Evolutionary conservation across 768 basidiomycete genomes (phyloP).

Genomic region (Tulasnella sp.): DNA sequence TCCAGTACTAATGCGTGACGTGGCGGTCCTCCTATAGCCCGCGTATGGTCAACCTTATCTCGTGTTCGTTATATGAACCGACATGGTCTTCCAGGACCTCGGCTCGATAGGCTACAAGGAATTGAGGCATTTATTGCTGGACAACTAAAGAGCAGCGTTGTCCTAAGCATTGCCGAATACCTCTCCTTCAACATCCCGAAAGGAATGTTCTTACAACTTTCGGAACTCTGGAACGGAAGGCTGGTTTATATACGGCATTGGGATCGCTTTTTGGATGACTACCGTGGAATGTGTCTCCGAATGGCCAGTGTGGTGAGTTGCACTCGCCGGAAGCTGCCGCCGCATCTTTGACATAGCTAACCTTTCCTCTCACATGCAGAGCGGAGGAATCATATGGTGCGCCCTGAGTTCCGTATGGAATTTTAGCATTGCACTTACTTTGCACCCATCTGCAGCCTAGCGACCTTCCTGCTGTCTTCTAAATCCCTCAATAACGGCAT

Average conservation of each 20-base stretch:
- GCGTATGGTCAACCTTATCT: not conserved
- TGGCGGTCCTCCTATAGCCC: not conserved
- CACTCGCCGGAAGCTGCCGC: not conserved
- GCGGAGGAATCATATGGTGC: not conserved
- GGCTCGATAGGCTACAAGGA: conserved; percentile 7
- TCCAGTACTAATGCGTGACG: not conserved
- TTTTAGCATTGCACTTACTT: not conserved
- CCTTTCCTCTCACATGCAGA: not conserved
- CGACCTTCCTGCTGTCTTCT: not conserved
- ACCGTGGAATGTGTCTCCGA: not conserved
- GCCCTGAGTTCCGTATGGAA: not conserved
- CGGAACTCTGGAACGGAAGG: not conserved
- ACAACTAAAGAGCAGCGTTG: not conserved
- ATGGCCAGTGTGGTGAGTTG: not conserved
- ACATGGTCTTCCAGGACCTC: not conserved
- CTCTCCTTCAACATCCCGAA: not conserved
- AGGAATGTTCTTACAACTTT: not conserved
- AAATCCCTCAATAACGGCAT: conserved; percentile 2
- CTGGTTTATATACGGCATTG: not conserved
- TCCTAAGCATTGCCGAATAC: not conserved
- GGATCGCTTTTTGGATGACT: not conserved
- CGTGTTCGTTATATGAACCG: not conserved
- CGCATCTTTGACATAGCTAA: not conserved
- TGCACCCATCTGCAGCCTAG: not conserved
- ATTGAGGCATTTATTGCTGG: not conserved